Conservation (phyloP, 2,329 filamentous ascomycete species). For the Elsinoe fawcettii region DNA sequence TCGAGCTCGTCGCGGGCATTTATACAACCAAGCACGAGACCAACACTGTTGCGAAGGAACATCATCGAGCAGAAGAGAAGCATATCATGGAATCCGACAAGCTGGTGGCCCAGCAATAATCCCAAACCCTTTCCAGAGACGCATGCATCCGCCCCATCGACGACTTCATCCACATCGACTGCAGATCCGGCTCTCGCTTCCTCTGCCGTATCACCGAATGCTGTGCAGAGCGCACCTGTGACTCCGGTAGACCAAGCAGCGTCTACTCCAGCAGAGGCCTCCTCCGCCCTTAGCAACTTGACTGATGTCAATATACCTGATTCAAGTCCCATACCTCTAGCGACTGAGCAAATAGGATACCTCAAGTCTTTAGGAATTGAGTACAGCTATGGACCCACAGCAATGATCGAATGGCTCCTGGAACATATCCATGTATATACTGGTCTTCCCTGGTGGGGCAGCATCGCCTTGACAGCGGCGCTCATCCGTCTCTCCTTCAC, state of each 20-base stretch:
- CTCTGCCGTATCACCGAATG: not conserved
- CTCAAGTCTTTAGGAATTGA: conserved; percentile 76
- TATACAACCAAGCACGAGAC: conserved; percentile 5
- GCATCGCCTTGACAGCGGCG: conserved; percentile 60
- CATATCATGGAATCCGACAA: conserved; percentile 13
- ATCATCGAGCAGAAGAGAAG: conserved; percentile 7
- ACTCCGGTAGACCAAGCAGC: conserved; percentile 24
- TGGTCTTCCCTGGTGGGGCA: conserved; percentile 74
- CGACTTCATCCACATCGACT: conserved; percentile 1
- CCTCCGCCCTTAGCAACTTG: conserved; percentile 22
- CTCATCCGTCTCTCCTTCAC: conserved; percentile 58
- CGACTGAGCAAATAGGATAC: conserved; percentile 65
- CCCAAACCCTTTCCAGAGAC: not conserved
- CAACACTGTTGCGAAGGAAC: not conserved
- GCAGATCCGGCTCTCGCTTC: conserved; percentile 1
- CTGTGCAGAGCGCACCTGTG: conserved; percentile 20
- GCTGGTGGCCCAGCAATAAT: conserved; percentile 4
- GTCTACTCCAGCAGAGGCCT: conserved; percentile 20
- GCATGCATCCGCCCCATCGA: not conserved
- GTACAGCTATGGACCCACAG: conserved; percentile 74
- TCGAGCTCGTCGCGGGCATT: conserved; percentile 19
- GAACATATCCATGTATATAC: conserved; percentile 74
- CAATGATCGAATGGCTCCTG: conserved; percentile 63
- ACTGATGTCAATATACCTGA: conserved; percentile 30
- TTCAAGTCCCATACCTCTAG: conserved; percentile 47